phyloP scores from a whole-genome alignment of 2,329 filamentous ascomycete genomes.

The Metarhizium humberi region DNA sequence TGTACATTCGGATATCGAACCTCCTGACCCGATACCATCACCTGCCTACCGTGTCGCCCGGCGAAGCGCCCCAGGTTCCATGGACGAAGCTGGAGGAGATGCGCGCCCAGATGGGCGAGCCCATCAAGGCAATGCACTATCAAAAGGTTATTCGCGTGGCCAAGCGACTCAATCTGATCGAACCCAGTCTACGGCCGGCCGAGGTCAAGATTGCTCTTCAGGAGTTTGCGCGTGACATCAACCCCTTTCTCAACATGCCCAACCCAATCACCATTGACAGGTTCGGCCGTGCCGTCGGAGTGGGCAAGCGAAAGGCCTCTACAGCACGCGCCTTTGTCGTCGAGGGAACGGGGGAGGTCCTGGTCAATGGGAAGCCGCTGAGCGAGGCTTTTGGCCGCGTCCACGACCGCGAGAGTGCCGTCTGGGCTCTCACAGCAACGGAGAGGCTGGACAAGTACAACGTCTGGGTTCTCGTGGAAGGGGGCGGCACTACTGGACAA shows the following conservation, averaged over 20 bases:
- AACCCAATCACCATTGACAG: slow-evolving; percentile 62
- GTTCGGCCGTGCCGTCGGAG: slow-evolving; percentile 68
- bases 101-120: slow-evolving; percentile 60
- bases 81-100: slow-evolving; percentile 79
- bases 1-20: slow-evolving; percentile 62
- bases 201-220: slow-evolving; percentile 58
- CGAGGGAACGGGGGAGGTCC: slow-evolving; percentile 81
- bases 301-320: slow-evolving; percentile 81
- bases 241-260: slow-evolving; percentile 56
- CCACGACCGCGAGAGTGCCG: slow-evolving; percentile 87
- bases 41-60: slow-evolving; percentile 58
- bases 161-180: slow-evolving; percentile 75
- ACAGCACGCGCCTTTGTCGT: slow-evolving; percentile 80
- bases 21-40: slow-evolving; percentile 63
- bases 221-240: slow-evolving; percentile 65
- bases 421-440: slow-evolving; percentile 83
- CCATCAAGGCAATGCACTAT: slow-evolving; percentile 69
- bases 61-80: slow-evolving; percentile 61
- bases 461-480: slow-evolving; percentile 74
- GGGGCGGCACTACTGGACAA: slow-evolving; percentile 89
- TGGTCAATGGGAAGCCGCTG: slow-evolving; percentile 85
- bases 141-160: slow-evolving; percentile 66
- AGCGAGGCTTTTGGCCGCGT: slow-evolving; percentile 74
- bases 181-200: slow-evolving; percentile 63
- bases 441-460: slow-evolving; percentile 92